Base-by-base conservation (phyloP, 306 rosid species). In the Prunus mume region DNA sequence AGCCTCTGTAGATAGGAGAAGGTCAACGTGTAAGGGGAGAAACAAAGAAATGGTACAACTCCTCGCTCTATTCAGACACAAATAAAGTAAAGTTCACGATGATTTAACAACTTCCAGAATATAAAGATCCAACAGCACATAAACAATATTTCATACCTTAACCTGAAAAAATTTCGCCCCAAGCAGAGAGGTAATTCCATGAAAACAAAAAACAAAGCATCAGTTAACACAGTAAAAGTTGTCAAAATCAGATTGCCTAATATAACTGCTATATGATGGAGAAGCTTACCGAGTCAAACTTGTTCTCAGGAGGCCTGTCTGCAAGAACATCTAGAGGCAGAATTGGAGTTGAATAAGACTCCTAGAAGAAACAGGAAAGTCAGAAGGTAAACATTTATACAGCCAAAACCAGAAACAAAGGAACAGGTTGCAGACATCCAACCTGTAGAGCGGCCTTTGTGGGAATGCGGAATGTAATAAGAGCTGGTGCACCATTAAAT, bases 361-460 rank as follows among this genome's bases (percentile, higher is more conserved):
- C 96, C 97, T 93, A 62, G 38, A 73, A 79, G 71, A 74, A 69
- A 58, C 38, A 76, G 77, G 62, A 20, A 77, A 76, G 67, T 55
- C 73, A 20, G 50, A 58, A 61, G 18, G 61, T 62, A 68, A 83
- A 81, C 64, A 57, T 19, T 73, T 47, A 55, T 61, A 45, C 30
- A 32, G 57, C 25, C 72, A 34, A 56, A 68, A 73, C 12, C 22
- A 72, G 71, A 67, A 45, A 24, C 45, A 71, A 27, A 84, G 43
- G n/a, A 49, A 32, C 20, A 6, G 30, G 20, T 28, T 15, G 19
- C 19, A 67, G 46, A 17, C 41, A 5, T 60, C 65, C 74, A 61
- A 93, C 98, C 98, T 95, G 99, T 6, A 92, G 76, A 69, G 91
- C 89, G 18, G 99, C 81, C 76, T 89, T 95, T 64, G 99, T 95